Evolutionary conservation across 192 early-diverging fungal species (phyloP), one percentile per base, ranked within the genome.

Genomic region (Lobulomyces angularis): DNA sequence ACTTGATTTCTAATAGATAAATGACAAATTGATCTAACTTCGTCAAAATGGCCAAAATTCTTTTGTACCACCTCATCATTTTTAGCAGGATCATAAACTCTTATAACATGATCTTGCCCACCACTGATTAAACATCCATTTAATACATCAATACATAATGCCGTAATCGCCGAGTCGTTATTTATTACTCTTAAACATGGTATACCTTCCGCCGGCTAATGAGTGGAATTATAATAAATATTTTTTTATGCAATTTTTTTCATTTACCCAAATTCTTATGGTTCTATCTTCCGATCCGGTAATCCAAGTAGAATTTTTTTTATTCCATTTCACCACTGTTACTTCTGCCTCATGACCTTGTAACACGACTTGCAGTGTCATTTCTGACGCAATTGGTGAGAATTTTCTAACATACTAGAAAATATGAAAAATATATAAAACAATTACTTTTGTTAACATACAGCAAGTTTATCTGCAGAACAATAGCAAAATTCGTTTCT

Each of bases 311-410:
- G 53, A 34, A 19, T 50, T 18, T 4, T 39, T 42, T 29, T 42
- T 26, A 38, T 66, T 53, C 73, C 73, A 76, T 37, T 65, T 59
- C 30, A 69, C 67, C 49, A 64, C 61, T 8, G 61, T 70, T 18
- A 76, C 73, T 49, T 76, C 73, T 14, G 69, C 73, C 45, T 76
- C 73, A 44, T 76, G 73, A 0, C 73, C 73, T 29, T 75, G 61
- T 26, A 76, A 36, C 4, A 76, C 67, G 16, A 61, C 69, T 31
- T 46, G 40, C 17, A 76, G 41, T 19, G 47, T 23, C 73, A 76
- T 76, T 31, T 74, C 66, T 19, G 46, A 48, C 2, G 66, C 73
- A 37, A 55, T 65, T 1, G 56, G 43, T 26, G 73, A 70, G 34
- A 76, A 76, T 40, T 26, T 43, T 21, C 73, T 41, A 3, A 76